These are phyloP conservation scores for Fusarium paranaense DNA, from an alignment of 2,329 filamentous ascomycete genomes.

Conservation along the genomic window DNA sequence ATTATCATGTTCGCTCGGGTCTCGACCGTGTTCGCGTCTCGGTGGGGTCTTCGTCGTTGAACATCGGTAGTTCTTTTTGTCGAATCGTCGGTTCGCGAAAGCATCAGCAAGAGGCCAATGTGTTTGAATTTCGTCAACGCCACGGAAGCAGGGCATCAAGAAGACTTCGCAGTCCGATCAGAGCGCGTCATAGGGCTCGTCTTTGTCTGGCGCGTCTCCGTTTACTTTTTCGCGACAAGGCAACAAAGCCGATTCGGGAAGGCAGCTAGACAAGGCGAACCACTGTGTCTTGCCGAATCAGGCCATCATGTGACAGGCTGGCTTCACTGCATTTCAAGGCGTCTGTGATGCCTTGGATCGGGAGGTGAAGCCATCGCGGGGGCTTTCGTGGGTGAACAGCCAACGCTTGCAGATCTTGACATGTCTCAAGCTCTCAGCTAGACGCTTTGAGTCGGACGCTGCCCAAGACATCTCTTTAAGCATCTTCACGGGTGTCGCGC, in stretches of 20 bases:
- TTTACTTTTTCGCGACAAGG: neutral
- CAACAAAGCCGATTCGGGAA: neutral
- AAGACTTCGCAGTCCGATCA: neutral
- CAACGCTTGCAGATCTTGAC: neutral
- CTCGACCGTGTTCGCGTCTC: neutral
- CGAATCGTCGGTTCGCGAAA: neutral
- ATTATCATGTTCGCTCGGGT: neutral
- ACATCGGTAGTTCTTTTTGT: neutral
- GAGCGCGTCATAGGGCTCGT: neutral
- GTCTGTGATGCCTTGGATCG: neutral
- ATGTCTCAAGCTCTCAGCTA: neutral
- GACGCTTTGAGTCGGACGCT: neutral
- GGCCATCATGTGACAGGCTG: neutral
- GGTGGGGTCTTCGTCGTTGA: neutral
- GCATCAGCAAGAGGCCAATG: neutral
- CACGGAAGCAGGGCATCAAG: neutral
- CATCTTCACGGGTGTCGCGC: neutral
- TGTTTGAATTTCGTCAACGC: conserved; percentile 4
- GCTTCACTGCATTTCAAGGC: neutral
- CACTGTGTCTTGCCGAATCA: neutral
- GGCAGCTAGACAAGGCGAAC: neutral
- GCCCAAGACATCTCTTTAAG: neutral
- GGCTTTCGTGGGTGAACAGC: neutral
- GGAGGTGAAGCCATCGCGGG: neutral
- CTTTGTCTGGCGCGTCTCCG: neutral